Percentiles rank a stretch among this genome's conserved stretches.
These are phyloP conservation scores for Citrullus amarus DNA, from an alignment of 306 rosid genomes.

Conservation along the genomic window DNA sequence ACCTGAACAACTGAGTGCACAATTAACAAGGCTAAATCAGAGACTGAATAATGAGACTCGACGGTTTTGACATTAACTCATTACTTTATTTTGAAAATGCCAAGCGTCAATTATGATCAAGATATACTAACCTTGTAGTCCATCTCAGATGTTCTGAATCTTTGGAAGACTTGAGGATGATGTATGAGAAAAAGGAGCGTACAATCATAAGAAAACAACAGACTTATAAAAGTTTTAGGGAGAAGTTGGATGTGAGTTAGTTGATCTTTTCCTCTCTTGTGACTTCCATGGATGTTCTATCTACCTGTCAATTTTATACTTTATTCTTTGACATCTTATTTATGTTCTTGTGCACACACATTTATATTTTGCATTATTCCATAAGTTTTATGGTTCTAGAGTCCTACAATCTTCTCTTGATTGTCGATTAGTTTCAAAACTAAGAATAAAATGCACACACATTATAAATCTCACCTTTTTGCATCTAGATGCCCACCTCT, in stretches of 20 bases:
- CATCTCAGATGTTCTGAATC: conserved; percentile 57
- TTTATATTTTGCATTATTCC: background rate
- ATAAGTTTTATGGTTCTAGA: background rate
- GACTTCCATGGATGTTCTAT: background rate
- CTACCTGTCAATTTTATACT: background rate
- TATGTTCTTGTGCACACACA: background rate
- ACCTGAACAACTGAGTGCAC: conserved; percentile 69
- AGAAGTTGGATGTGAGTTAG: conserved; percentile 36
- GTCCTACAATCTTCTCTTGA: background rate
- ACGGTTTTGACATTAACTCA: conserved; percentile 26
- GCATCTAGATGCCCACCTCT: background rate
- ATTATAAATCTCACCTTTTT: background rate
- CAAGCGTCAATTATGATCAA: conserved; percentile 3
- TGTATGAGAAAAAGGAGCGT: conserved; percentile 48
- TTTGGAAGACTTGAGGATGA: conserved; percentile 60
- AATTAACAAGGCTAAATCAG: conserved; percentile 41
- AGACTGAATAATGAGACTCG: conserved; percentile 55
- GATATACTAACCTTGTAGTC: background rate
- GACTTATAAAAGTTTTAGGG: conserved; percentile 48
- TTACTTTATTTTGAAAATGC: conserved; percentile 9
- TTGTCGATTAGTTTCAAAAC: background rate
- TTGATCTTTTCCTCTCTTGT: background rate
- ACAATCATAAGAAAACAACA: conserved; percentile 50
- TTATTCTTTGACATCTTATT: background rate
- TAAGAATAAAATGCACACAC: background rate